A percentile compares a stretch with the other conserved stretches of the same genome.
Evolutionary conservation across 2,329 filamentous ascomycete genomes (phyloP).

Genomic region (Parafenestella ontariensis): DNA sequence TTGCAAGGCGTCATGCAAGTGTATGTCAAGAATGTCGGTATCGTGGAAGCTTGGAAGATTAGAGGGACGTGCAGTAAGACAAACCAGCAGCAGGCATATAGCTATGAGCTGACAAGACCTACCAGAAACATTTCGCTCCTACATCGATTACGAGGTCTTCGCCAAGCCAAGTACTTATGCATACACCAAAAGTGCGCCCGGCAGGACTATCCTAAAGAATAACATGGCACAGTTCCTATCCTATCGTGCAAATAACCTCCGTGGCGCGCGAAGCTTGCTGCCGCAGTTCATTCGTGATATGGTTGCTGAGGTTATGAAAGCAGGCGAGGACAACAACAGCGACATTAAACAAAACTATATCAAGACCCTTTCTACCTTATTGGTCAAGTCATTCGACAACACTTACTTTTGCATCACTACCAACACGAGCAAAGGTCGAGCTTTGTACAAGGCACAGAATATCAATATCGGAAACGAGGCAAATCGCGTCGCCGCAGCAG

Average conservation of each 20-base stretch:
- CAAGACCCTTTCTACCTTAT: not conserved
- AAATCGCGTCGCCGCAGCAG: too few relatives aligned
- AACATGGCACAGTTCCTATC: not conserved
- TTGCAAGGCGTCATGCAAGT: not conserved
- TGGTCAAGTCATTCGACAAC: not conserved
- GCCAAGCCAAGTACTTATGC: not conserved
- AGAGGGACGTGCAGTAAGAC: not conserved
- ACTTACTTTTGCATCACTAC: not conserved
- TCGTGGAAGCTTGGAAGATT: not conserved
- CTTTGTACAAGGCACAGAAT: too few relatives aligned
- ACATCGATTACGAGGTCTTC: not conserved
- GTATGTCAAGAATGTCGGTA: not conserved
- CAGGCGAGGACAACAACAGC: too few relatives aligned
- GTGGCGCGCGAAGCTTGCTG: not conserved
- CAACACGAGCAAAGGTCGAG: too few relatives aligned
- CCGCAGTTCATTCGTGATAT: not conserved
- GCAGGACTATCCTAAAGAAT: not conserved
- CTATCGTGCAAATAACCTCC: not conserved
- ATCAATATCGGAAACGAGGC: too few relatives aligned
- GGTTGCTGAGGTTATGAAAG: too few relatives aligned
- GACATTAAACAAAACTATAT: too few relatives aligned
- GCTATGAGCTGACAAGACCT: not conserved
- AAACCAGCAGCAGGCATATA: not conserved
- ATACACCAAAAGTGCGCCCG: not conserved
- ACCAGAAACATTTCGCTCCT: not conserved